Base-by-base conservation (phyloP, 2,329 filamentous ascomycete genomes). In the Camillea tinctor region DNA sequence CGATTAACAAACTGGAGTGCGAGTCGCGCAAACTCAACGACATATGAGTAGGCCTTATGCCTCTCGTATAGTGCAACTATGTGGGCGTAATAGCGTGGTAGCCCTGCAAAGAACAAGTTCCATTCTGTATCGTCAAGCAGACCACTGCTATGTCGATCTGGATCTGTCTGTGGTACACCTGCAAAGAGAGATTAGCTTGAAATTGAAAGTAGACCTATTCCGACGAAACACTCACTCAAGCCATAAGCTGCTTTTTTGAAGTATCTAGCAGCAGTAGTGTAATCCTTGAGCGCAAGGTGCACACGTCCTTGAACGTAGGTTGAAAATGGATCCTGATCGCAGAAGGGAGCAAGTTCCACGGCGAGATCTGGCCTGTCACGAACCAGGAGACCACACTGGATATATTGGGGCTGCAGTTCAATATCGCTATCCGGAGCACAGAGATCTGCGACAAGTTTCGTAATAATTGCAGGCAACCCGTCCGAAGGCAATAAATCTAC, bases 251-350 rank as follows among this genome's bases (percentile, higher is more conserved):
- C 91, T 72, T 90, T 94, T 66, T 88, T 88, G 75, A 99, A 97
- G 70, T 87, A 85, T 24, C 85, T 79, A 24, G 91, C 85, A 57
- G 95, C 94, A 48, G 85, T 81, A 60, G 86, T 84, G 72, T 88
- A 88, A 70, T 96, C 89, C 57, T 88, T 89, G 64, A 89, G 84
- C 4, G 88, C 86, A 36, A 98, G 79, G 65, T 86, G 84, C 54
- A 96, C 82, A 26, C 95, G 88, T 2, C 91, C 95, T 73, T 93
- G 92, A 4, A 98, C 84, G 71, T 99, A 99, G 66, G 81, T 90
- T 79, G 78, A 88, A 80, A 83, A 93, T 64, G 82, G 78, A 55
- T 84, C 83, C 55, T 82, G 79, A 20, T 80, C 78, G 62, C 81
- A 81, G 68, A 88, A 88, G 1, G 82, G 78, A 15, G 76, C 75